Conservation (phyloP, 1,139 yeast species). For the Taphrina sp. region DNA sequence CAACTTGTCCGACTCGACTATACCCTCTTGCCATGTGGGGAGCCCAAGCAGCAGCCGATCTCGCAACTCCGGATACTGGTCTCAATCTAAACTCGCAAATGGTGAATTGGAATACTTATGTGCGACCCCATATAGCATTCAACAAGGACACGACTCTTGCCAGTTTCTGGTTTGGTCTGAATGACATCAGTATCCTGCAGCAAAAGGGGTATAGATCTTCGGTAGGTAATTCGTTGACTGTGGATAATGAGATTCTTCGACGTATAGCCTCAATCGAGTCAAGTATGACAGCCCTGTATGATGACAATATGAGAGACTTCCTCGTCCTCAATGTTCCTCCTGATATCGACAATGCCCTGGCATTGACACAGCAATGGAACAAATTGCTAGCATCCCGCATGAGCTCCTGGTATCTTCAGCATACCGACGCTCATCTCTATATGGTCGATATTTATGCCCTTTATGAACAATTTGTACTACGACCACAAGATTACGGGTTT, state of each 20-base stretch:
- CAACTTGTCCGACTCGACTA: too few relatives aligned
- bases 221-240: not conserved
- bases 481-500: not conserved
- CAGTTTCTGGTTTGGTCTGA: slow-evolving; percentile 4
- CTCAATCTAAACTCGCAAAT: not conserved
- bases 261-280: too few relatives aligned
- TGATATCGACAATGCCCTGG: not conserved
- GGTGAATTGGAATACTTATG: not conserved
- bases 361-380: not conserved
- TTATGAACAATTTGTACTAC: not conserved
- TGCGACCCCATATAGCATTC: not conserved
- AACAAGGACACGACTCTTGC: not conserved
- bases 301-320: not conserved
- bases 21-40: too few relatives aligned
- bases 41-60: too few relatives aligned
- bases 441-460: slow-evolving; percentile 1
- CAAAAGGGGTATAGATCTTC: not conserved
- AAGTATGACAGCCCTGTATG: not conserved
- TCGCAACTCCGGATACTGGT: too few relatives aligned
- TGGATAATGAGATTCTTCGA: too few relatives aligned
- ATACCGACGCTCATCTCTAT: not conserved
- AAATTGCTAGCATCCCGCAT: not conserved
- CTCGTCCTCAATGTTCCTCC: slow-evolving; percentile 1
- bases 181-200: not conserved
- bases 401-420: not conserved